A percentile compares a stretch with the other conserved stretches of the same genome.
These are phyloP conservation scores for Calendula officinalis DNA, from an alignment of 129 eudicot species.

Conservation along the genomic window DNA sequence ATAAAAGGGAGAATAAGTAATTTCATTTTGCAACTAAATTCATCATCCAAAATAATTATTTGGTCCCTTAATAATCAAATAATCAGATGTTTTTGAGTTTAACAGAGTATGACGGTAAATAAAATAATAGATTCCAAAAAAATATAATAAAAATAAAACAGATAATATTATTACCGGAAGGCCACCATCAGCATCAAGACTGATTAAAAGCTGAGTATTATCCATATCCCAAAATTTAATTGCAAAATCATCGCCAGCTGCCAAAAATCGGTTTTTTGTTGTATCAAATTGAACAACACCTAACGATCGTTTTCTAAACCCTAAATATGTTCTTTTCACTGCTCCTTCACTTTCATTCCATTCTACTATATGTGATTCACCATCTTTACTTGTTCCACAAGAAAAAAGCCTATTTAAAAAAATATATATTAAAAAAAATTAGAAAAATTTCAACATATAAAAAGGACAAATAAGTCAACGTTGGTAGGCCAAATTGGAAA, in stretches of 20 bases:
- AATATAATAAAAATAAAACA: background rate
- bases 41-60: no score
- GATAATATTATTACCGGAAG: constrained; percentile 56
- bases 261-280: constrained; percentile 74
- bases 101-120: background rate
- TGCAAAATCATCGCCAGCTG: constrained; percentile 84
- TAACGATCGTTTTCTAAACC: constrained; percentile 63
- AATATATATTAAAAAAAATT: background rate
- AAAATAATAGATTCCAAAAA: background rate
- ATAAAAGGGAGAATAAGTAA: no score
- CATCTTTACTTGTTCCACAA: constrained; percentile 91
- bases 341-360: constrained; percentile 98
- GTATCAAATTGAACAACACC: constrained; percentile 93
- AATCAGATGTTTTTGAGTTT: no score
- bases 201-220: constrained; percentile 60
- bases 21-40: no score
- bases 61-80: no score
- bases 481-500: background rate
- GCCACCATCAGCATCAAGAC: constrained; percentile 81
- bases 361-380: constrained; percentile 81
- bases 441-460: background rate
- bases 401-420: constrained; percentile 59
- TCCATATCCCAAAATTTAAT: constrained; percentile 94
- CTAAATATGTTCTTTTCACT: constrained; percentile 74
- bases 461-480: background rate